Evolutionary conservation across 306 rosid genomes (phyloP).

Genomic region (Quercus wislizeni): DNA sequence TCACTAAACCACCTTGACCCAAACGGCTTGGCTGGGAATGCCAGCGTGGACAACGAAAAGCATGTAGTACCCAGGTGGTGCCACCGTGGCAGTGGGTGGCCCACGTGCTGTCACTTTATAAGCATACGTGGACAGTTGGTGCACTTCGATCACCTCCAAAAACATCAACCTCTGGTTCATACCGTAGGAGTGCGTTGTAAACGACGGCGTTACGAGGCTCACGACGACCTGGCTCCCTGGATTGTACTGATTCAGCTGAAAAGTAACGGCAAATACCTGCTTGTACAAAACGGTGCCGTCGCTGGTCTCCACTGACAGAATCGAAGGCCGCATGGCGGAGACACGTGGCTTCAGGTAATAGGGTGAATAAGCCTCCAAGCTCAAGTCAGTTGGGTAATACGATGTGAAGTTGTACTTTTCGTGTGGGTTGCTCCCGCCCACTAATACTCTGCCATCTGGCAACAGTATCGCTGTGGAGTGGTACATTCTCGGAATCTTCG

Average conservation of each 20-base stretch:
- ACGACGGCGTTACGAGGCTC: conserved; percentile 58
- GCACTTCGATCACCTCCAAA: conserved; percentile 25
- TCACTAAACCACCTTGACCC: conserved; percentile 55
- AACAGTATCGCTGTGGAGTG: conserved; percentile 62
- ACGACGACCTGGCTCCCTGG: conserved; percentile 10
- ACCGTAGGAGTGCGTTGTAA: conserved; percentile 65
- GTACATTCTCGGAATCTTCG: conserved; percentile 55
- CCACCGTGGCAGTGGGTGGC: conserved; percentile 42
- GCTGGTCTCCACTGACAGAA: conserved; percentile 35
- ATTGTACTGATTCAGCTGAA: conserved; percentile 22
- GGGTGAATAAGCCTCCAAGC: conserved; percentile 63
- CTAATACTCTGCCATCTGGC: conserved; percentile 68
- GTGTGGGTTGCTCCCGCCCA: conserved; percentile 86
- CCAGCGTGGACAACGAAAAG: conserved; percentile 61
- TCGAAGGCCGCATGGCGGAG: conserved; percentile 26
- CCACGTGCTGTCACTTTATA: conserved; percentile 47
- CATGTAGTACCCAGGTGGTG: conserved; percentile 77
- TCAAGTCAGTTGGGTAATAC: conserved; percentile 58
- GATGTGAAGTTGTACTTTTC: conserved; percentile 46
- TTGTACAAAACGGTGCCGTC: conserved; percentile 33
- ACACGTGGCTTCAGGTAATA: conserved; percentile 37
- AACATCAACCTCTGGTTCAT: conserved; percentile 66
- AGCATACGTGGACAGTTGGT: conserved; percentile 12
- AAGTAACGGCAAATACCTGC: conserved; percentile 32
- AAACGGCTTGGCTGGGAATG: conserved; percentile 52